Conservation (phyloP, 2,329 filamentous ascomycete species). For the Cladosporium oxysporum region DNA sequence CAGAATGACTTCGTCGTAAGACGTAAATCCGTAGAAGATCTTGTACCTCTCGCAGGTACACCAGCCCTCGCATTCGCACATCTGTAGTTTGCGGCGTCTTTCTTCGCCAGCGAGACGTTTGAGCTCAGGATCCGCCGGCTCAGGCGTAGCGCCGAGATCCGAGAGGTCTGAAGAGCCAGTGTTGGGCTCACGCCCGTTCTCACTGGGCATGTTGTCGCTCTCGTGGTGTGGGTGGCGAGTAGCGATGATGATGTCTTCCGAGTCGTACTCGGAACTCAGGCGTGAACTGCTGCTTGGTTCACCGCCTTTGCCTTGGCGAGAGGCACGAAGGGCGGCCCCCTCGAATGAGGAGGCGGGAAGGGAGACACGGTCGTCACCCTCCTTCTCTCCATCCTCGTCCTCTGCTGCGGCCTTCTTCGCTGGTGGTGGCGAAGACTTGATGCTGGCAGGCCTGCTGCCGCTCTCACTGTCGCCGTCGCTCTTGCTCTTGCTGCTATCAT, state of each 20-base stretch:
- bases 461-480: background rate
- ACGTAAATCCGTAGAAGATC: background rate
- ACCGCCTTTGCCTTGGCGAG: background rate
- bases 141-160: conserved; percentile 6
- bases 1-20: background rate
- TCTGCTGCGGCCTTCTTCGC: background rate
- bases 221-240: background rate
- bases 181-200: background rate
- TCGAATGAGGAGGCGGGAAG: background rate
- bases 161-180: conserved; percentile 1
- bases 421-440: background rate
- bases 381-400: background rate
- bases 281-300: background rate
- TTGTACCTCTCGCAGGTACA: conserved; percentile 15
- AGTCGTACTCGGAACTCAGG: conserved; percentile 5
- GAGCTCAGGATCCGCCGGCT: background rate
- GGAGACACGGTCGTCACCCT: background rate
- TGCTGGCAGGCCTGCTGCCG: background rate
- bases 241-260: conserved; percentile 3
- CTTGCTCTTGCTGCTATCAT: background rate
- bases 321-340: background rate
- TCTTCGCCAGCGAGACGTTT: background rate
- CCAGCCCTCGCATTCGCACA: conserved; percentile 14
- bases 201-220: background rate
- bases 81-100: background rate